A percentile compares a stretch with the other conserved stretches of the same genome.
These are phyloP conservation scores for Neonectria magnoliae DNA, from an alignment of 2,329 filamentous ascomycete genomes.

Conservation along the genomic window DNA sequence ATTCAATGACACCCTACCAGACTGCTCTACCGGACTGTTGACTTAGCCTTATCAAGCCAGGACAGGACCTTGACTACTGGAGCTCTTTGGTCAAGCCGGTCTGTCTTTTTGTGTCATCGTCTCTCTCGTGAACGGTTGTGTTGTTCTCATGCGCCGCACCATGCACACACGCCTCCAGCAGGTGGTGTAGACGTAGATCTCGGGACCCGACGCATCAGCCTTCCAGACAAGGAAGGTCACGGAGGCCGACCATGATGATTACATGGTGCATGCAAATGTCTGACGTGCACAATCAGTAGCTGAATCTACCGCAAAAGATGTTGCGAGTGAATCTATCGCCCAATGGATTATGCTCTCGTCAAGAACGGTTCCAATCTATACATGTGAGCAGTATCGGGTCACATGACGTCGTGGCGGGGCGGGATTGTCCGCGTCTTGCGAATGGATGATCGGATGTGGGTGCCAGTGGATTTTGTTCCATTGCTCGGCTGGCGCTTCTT, in stretches of 20 bases:
- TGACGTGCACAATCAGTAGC: background rate
- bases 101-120: too few relatives aligned
- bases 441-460: slow-evolving; percentile 1
- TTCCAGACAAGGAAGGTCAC: background rate
- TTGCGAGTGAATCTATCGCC: background rate
- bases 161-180: background rate
- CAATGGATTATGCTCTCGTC: background rate
- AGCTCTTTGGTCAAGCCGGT: background rate
- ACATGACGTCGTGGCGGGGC: slow-evolving; percentile 29
- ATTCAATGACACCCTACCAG: background rate
- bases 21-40: background rate
- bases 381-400: slow-evolving; percentile 1
- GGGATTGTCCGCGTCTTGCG: slow-evolving; percentile 23
- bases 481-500: slow-evolving; percentile 11
- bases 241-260: background rate
- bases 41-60: background rate
- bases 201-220: background rate
- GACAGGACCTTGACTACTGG: too few relatives aligned
- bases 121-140: background rate
- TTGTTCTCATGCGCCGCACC: background rate
- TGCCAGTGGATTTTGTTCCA: slow-evolving; percentile 17
- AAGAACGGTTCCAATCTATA: background rate
- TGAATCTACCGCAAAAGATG: background rate
- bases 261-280: background rate
- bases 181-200: background rate